These are phyloP conservation scores for Amphicarpaea edgeworthii DNA, from an alignment of 306 rosid genomes.

Conservation along the genomic window DNA sequence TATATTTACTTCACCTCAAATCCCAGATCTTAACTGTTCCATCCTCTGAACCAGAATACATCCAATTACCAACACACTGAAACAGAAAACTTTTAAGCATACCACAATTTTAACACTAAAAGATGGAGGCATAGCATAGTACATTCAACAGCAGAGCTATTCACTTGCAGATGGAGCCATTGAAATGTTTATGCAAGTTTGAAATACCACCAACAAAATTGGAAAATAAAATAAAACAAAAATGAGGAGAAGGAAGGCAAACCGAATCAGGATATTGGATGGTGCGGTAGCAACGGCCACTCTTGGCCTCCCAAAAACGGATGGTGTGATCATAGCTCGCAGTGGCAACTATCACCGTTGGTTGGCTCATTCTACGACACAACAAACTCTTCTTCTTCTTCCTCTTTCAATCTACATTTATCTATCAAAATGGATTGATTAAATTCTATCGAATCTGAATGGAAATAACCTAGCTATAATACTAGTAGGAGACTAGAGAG, in stretches of 20 bases:
- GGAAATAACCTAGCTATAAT: no score
- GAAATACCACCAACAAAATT: constrained; percentile 13
- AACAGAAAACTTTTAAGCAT: constrained; percentile 7
- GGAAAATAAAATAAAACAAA: neutral
- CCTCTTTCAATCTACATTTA: constrained; percentile 41
- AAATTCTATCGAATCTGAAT: constrained; percentile 7
- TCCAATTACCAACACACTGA: constrained; percentile 82
- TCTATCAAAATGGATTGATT: constrained; percentile 1
- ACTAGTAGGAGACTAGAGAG: no score
- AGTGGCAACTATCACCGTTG: constrained; percentile 94
- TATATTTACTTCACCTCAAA: constrained; percentile 66
- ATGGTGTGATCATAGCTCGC: constrained; percentile 97
- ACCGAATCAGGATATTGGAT: constrained; percentile 98
- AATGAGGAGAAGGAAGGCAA: constrained; percentile 13
- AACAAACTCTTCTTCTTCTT: constrained; percentile 2
- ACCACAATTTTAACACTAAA: constrained; percentile 1
- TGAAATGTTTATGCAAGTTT: constrained; percentile 21
- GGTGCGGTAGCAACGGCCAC: constrained; percentile 97
- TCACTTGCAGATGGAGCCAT: neutral
- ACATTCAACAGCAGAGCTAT: constrained; percentile 3
- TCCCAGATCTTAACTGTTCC: constrained; percentile 99
- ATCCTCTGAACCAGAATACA: constrained; percentile 99
- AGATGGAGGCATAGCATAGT: neutral
- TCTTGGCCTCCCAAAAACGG: constrained; percentile 98
- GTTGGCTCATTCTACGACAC: constrained; percentile 74